Base-by-base conservation (phyloP, 139 green algal species). In the Picocystis salinarum region DNA sequence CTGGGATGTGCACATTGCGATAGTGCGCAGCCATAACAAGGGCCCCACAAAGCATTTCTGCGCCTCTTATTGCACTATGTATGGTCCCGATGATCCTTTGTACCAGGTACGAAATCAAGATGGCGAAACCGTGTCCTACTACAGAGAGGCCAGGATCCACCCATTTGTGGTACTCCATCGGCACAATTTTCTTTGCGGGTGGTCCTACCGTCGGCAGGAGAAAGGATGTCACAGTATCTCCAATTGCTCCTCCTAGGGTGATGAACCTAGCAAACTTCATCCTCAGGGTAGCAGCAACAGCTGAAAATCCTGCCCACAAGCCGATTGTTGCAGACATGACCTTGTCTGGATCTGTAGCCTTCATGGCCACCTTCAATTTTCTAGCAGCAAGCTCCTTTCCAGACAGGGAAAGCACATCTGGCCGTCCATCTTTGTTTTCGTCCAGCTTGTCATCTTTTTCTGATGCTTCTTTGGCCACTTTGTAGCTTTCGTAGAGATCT, bases 131-230 rank as follows among this genome's bases (percentile, higher is more conserved):
- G 39, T 10, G 24, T 33, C 4, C 9, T n/a, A n/a, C n/a, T n/a
- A n/a, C n/a, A n/a, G n/a, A n/a, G n/a, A n/a, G n/a, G n/a, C n/a
- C n/a, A n/a, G n/a, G n/a, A n/a, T n/a, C n/a, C 26, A 57, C 49
- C 49, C 49, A 57, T 29, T 57, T 57, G 13, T 40, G 17, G 33
- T 57, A 57, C 49, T 57, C 49, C 18, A 19, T 17, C 6, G 49
- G 49, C 12, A 52, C 44, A 22, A 51, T 13, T 29, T 28, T 28
- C 39, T 18, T 15, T 50, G 19, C 36, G 17, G 40, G 5, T n/a
- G 33, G 49, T 17, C 18, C 25, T 4, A 51, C 4, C 15, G 36
- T 52, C 13, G 18, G 10, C 4, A 40, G 10, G 6, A 55, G 25
- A 10, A 36, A 13, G 22, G 30, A 30, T 18, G 40, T 20, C 15